phyloP scores from a whole-genome alignment of 306 rosid genomes.

The Styphnolobium japonicum region DNA sequence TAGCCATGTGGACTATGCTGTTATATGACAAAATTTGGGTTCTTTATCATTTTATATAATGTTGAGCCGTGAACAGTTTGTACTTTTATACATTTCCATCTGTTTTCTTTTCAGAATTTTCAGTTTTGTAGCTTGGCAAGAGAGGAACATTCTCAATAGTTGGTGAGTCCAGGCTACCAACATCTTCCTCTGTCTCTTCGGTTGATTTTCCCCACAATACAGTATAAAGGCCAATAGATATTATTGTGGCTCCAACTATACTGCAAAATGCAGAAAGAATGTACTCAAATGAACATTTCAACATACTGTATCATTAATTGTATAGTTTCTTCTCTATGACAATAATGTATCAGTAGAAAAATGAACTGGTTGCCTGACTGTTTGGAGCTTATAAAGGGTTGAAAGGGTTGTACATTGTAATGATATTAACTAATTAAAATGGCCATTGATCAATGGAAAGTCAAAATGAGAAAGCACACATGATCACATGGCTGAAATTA shows the following conservation, averaged over 20 bases:
- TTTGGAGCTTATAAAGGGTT: background rate
- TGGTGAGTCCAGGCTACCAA: conserved; percentile 40
- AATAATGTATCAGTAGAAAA: background rate
- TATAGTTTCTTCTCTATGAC: background rate
- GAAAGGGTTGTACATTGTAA: no score
- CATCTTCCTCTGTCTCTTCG: conserved; percentile 50
- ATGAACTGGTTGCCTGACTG: background rate
- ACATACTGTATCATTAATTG: background rate
- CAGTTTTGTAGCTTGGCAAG: conserved; percentile 41
- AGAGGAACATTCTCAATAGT: conserved; percentile 60
- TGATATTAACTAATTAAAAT: background rate
- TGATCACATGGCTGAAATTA: background rate
- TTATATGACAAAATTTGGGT: background rate
- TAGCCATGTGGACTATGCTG: background rate
- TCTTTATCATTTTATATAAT: background rate
- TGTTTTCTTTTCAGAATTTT: conserved; percentile 24
- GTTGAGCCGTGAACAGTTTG: background rate
- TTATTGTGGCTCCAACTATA: conserved; percentile 71
- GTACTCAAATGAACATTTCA: background rate
- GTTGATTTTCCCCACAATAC: conserved; percentile 88
- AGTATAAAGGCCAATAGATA: conserved; percentile 77
- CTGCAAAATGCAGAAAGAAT: conserved; percentile 38
- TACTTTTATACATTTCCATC: background rate
- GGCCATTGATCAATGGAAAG: background rate
- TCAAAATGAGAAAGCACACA: background rate